Conservation (phyloP, 139 green algal species). For the Nannochloris sp. region DNA sequence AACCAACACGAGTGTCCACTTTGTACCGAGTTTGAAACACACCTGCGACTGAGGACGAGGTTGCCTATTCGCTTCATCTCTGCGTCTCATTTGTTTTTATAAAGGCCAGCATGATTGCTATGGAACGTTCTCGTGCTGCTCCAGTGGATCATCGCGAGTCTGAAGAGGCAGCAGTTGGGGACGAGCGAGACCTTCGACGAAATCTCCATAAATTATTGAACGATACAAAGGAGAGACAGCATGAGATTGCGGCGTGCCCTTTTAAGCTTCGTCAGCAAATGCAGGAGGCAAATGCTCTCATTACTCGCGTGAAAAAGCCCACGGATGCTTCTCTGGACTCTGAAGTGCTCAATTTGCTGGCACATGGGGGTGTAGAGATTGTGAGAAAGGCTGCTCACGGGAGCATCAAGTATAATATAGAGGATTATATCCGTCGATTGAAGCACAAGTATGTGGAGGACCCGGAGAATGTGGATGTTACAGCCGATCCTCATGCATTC, state of each 20-base stretch:
- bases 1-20: too few species aligned
- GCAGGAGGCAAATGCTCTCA: not conserved
- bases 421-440: constrained; percentile 29
- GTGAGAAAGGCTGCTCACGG: constrained; percentile 20
- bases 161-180: not conserved
- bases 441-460: constrained; percentile 23
- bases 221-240: constrained; percentile 8
- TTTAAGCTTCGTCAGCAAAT: not conserved
- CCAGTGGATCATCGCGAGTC: not conserved
- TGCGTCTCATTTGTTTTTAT: too few species aligned
- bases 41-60: too few species aligned
- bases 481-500: constrained; percentile 34
- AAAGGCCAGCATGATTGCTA: not conserved
- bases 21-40: too few species aligned
- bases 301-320: constrained; percentile 23
- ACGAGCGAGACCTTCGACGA: not conserved
- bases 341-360: constrained; percentile 42
- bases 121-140: not conserved
- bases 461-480: constrained; percentile 17
- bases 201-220: constrained; percentile 9
- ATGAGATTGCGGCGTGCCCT: not conserved
- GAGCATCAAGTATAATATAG: constrained; percentile 8
- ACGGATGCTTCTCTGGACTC: constrained; percentile 49
- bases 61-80: too few species aligned
- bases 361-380: constrained; percentile 22